Conservation (phyloP, 2,329 filamentous ascomycete genomes). For the Biscogniauxia marginata region DNA sequence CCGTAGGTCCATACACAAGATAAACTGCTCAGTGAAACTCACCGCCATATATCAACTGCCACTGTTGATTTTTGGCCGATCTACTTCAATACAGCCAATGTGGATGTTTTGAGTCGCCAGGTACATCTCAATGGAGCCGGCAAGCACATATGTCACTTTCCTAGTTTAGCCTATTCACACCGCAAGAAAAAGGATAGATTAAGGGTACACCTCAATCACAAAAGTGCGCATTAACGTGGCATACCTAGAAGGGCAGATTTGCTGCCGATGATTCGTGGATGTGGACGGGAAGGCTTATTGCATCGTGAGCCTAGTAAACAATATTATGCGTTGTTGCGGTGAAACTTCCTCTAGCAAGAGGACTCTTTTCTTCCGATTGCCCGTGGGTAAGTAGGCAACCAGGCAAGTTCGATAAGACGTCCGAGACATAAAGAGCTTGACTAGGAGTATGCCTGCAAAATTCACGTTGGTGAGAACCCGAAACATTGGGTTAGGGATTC, state of each 20-base stretch:
- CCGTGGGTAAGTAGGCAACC: background rate
- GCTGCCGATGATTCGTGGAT: background rate
- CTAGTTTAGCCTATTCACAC: conserved; percentile 23
- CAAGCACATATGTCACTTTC: conserved; percentile 15
- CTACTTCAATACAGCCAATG: conserved; percentile 16
- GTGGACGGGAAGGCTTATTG: background rate
- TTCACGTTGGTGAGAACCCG: conserved; percentile 20
- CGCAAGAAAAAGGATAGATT: conserved; percentile 18
- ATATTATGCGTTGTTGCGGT: background rate
- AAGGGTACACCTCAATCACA: conserved; percentile 11
- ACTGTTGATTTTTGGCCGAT: conserved; percentile 20
- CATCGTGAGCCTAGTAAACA: background rate
- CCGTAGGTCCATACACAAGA: background rate
- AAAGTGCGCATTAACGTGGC: conserved; percentile 13
- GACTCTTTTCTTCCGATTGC: background rate
- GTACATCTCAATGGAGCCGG: background rate
- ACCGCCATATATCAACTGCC: conserved; percentile 21
- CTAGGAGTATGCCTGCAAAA: conserved; percentile 2
- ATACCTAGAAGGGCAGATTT: conserved; percentile 16
- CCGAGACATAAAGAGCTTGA: conserved; percentile 14
- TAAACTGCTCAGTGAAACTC: conserved; percentile 24
- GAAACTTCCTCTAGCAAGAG: background rate
- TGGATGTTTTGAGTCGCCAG: background rate
- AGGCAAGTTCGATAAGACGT: conserved; percentile 5
- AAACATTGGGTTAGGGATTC: conserved; percentile 19